phyloP scores from a whole-genome alignment of 768 basidiomycete species.

The Xanthoconium purpureum region DNA sequence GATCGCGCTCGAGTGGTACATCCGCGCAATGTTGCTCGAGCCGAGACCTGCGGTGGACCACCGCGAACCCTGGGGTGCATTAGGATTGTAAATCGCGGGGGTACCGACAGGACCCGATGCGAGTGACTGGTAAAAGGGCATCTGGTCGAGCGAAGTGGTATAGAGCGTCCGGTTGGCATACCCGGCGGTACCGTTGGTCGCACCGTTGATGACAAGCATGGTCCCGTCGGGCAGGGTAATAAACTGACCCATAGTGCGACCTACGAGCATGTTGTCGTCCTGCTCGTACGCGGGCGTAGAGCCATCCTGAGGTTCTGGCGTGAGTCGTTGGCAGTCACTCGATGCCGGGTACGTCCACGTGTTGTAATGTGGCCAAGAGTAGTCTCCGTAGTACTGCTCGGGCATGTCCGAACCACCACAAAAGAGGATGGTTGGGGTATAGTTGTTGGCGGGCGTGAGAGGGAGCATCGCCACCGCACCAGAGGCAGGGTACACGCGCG shows the following conservation, averaged over 20 bases:
- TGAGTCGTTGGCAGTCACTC: constrained; percentile 75
- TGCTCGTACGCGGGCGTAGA: constrained; percentile 56
- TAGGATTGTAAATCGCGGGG: constrained; percentile 84
- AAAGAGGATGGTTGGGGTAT: constrained; percentile 80
- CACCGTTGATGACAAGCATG: constrained; percentile 82
- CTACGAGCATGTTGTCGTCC: constrained; percentile 73
- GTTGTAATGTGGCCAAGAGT: constrained; percentile 66
- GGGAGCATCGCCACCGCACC: constrained; percentile 89
- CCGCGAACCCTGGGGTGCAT: constrained; percentile 62
- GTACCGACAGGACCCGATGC: constrained; percentile 75
- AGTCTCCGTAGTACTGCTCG: constrained; percentile 71
- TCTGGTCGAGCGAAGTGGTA: constrained; percentile 41
- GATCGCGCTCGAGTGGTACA: constrained; percentile 93
- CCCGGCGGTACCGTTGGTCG: constrained; percentile 82
- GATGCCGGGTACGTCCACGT: constrained; percentile 73
- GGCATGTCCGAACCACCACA: constrained; percentile 87
- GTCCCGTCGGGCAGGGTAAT: constrained; percentile 78
- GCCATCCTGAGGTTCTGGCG: constrained; percentile 77
- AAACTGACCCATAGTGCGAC: constrained; percentile 90
- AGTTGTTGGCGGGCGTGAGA: constrained; percentile 85
- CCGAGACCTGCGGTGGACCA: constrained; percentile 69
- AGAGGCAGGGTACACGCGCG: constrained; percentile 86
- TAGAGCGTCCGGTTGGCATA: constrained; percentile 59
- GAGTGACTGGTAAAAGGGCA: constrained; percentile 72
- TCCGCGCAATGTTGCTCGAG: constrained; percentile 63